Base-by-base conservation (phyloP, 2,329 filamentous ascomycete genomes). In the Ophiostoma sp. region DNA sequence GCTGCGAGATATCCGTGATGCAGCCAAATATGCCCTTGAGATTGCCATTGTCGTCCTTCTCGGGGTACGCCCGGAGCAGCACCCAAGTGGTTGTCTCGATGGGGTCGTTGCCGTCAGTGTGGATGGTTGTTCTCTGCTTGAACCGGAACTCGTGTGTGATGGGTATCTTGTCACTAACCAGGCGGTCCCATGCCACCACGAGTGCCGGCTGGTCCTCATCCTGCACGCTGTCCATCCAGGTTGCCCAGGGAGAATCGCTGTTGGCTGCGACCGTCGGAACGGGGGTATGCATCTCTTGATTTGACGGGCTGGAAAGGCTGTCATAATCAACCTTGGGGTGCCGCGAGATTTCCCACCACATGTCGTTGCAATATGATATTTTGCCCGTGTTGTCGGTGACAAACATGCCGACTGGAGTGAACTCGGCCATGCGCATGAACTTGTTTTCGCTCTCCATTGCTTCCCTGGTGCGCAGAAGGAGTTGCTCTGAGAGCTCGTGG, bases 351-450 rank as follows among this genome's bases (percentile, higher is more conserved):
- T 87, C 83, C 85, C 84, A 88, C 86, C 86, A 95, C 76, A 90
- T 91, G 73, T 94, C 90, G 76, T 96, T 96, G 77, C 89, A 91
- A 76, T 92, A 95, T 11, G 86, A 91, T 74, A 95, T 91, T 33
- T 85, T 81, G 3, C 92, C 92, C 57, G 83, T 78, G 0, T 86
- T 83, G 76, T 93, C 86, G n/a, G 91, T 90, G 74, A 95, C 94
- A 77, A 94, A 94, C 80, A 96, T 90, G 36, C 92, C 92, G 1
- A 94, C 91, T 0, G 92, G 92, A 0, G 91, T 90, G 73, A 93
- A 92, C 76, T 94, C 91, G 2, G 92, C 91, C 90, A 95, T 93
- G 64, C 91, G 85, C 0, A 90, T 92, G 76, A 95, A 95, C 71
- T 90, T 89, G 41, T 90, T 89, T 77, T 95, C 92, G 76, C 88